These are phyloP conservation scores for Phytopythium delawarense DNA, from an alignment of 352 stramenopile species.

Conservation along the genomic window DNA sequence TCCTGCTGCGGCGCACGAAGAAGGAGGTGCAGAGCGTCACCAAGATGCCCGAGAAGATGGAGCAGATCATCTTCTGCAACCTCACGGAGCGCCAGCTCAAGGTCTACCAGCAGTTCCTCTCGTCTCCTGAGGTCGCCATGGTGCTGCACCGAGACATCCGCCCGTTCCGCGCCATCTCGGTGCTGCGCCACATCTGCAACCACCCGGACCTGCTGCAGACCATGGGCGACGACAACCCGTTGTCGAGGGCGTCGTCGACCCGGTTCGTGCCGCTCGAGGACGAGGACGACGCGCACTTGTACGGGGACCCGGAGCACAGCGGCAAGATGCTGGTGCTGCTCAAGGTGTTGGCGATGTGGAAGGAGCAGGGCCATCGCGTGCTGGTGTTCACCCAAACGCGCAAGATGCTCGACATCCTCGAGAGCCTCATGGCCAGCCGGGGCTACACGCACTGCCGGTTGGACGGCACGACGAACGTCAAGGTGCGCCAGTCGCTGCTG, in stretches of 20 bases:
- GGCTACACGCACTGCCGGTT: constrained; percentile 93
- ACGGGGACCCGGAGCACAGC: constrained; percentile 66
- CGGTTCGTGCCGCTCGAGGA: constrained; percentile 14
- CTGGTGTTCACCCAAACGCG: constrained; percentile 97
- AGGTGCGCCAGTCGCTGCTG: constrained; percentile 91
- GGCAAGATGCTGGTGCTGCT: constrained; percentile 97
- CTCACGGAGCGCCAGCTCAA: constrained; percentile 87
- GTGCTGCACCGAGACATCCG: constrained; percentile 82
- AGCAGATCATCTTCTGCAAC: constrained; percentile 97
- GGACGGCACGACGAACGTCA: constrained; percentile 96
- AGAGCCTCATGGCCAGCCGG: constrained; percentile 84
- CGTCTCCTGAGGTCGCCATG: constrained; percentile 90
- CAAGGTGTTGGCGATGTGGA: constrained; percentile 94
- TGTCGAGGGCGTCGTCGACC: constrained; percentile 15
- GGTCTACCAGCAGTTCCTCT: constrained; percentile 91
- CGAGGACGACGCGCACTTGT: constrained; percentile 21
- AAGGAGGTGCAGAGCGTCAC: constrained; percentile 92
- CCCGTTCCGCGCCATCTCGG: constrained; percentile 90
- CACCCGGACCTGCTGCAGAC: constrained; percentile 93
- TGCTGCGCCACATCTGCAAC: constrained; percentile 98
- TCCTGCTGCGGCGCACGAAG: constrained; percentile 94
- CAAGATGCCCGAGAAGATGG: constrained; percentile 95
- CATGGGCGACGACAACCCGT: constrained; percentile 33
- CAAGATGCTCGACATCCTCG: constrained; percentile 97
- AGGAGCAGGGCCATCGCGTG: constrained; percentile 94